A percentile compares a stretch with the other conserved stretches of the same genome.
phyloP scores from a whole-genome alignment of 2,329 filamentous ascomycete genomes.

The Aureobasidium sp. region DNA sequence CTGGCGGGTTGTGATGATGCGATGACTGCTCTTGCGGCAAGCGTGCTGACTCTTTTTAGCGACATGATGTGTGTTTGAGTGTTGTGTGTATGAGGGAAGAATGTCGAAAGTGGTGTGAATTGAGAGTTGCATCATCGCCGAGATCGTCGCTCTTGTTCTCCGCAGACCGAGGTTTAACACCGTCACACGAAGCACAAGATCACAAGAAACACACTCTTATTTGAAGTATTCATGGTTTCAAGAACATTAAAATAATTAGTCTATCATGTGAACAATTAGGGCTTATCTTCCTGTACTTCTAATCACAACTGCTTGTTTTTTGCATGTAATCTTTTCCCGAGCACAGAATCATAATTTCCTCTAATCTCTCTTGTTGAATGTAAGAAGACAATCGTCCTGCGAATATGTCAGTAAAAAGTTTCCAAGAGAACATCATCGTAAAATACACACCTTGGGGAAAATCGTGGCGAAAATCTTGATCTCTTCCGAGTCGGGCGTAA shows the following conservation, averaged over 20 bases:
- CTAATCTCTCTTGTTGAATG: conserved; percentile 11
- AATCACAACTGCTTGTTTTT: background rate
- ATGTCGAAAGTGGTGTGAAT: background rate
- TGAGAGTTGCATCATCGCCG: background rate
- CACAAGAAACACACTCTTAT: background rate
- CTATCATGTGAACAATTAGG: background rate
- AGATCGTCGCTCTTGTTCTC: background rate
- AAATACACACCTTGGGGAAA: conserved; percentile 73
- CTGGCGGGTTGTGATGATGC: background rate
- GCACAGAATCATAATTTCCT: background rate
- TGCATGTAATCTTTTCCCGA: background rate
- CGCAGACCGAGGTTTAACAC: background rate
- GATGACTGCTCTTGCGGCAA: conserved; percentile 11
- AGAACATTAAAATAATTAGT: conserved; percentile 8
- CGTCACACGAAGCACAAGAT: background rate
- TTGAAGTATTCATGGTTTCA: background rate
- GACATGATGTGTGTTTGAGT: conserved; percentile 15
- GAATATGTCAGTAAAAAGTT: background rate
- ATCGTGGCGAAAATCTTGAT: conserved; percentile 99
- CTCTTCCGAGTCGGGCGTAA: conserved; percentile 77
- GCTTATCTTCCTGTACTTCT: background rate
- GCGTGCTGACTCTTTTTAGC: conserved; percentile 16
- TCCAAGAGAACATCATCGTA: background rate
- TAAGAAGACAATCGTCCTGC: conserved; percentile 13
- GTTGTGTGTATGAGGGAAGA: background rate